A percentile compares a stretch with the other conserved stretches of the same genome.
phyloP scores from a whole-genome alignment of 495 filamentous ascomycete genomes.

The Letharia lupina region DNA sequence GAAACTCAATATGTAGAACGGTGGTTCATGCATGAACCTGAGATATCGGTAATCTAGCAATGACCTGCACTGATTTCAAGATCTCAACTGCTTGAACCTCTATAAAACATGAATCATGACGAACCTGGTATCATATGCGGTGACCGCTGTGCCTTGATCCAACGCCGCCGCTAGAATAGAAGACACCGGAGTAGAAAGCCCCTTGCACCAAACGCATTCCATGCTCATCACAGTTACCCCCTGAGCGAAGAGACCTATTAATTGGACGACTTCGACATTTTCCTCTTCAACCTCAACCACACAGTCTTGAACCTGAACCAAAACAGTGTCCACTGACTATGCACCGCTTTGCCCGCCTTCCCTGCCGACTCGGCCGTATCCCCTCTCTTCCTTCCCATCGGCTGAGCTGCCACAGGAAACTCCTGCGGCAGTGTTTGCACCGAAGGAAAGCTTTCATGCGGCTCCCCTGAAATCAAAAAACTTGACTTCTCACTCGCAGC shows the following conservation, averaged over 20 bases:
- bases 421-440: slow-evolving; percentile 6
- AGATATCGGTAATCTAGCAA: neutral
- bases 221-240: neutral
- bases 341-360: slow-evolving; percentile 23
- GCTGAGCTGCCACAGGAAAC: neutral
- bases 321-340: slow-evolving; percentile 24
- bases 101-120: slow-evolving; percentile 9
- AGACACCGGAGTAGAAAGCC: neutral
- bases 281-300: slow-evolving; percentile 24
- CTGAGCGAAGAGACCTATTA: neutral
- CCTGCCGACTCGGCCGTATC: slow-evolving; percentile 13
- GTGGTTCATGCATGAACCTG: neutral
- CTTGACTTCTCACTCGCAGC: slow-evolving; percentile 24
- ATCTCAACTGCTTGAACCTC: neutral
- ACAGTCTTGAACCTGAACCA: slow-evolving; percentile 25
- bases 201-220: slow-evolving; percentile 11
- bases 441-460: neutral
- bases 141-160: neutral
- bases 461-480: slow-evolving; percentile 6
- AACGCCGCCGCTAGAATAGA: slow-evolving; percentile 8
- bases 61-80: slow-evolving; percentile 2
- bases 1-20: no score
- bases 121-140: slow-evolving; percentile 13
- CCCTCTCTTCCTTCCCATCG: neutral
- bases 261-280: slow-evolving; percentile 13